Base-by-base conservation (phyloP, 2,329 filamentous ascomycete species). In the Fusarium floridanum region DNA sequence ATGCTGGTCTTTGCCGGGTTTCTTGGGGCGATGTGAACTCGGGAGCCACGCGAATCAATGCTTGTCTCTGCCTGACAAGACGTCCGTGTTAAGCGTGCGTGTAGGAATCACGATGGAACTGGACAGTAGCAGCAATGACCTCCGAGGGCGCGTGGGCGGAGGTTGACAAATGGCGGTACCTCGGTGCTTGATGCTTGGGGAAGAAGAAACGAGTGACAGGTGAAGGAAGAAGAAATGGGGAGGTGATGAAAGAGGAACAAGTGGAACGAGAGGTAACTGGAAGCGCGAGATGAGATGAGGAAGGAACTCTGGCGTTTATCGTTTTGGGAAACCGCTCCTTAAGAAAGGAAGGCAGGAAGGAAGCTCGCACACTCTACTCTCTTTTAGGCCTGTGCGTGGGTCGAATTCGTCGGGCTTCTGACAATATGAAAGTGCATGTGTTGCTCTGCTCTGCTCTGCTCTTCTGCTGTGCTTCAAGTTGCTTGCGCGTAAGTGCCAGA, bases 91-190 rank as follows among this genome's bases (percentile, higher is more conserved):
- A 17, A 65, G 56, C 22, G 22, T 39, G 64, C 61, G 64, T 65
- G 37, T 50, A 57, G 70, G 72, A 75, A 73, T 75, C 72, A 73
- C 63, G 50, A 75, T 75, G 63, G 67, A 70, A 61, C 61, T 59
- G 48, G 27, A 55, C 48, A 55, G 48, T 17, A 55, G 29, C 37
- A 62, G 65, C 43, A 56, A 67, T n/a, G 66, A 39, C 36, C 39
- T 29, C 37, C 68, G 59, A 37, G 68, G 66, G 45, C 57, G 48
- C 57, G 70, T 74, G 39, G 37, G 59, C 48, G 32, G 32, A 34
- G 32, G 56, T 60, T 61, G 61, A 70, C 37, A 50, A 64, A 50
- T 62, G 66, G 53, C 60, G 70, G 48, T 48, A 29, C 69, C 60
- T 62, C 61, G 62, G 37, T 55, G 27, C 45, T 63, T 61, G 41